Evolutionary conservation across 306 rosid species (phyloP), one percentile per base, ranked within the genome.

Genomic region (Cajanus cajan): DNA sequence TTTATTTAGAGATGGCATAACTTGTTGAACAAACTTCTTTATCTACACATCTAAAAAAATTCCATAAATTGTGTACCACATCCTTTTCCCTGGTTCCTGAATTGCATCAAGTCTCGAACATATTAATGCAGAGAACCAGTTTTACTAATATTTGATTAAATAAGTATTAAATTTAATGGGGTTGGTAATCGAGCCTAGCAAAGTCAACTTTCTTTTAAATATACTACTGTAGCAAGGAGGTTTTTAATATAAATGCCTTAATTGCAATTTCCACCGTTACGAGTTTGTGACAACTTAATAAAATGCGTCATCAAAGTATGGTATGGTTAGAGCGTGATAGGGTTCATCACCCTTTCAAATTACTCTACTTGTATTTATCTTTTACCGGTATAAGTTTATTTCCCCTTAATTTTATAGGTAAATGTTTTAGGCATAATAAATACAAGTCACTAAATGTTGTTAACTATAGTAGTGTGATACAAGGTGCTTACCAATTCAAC

Each of bases 181-280:
- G 57, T 25, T 61, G 68, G 34, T 31, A 44, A 67, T 61, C n/a
- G 34, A 71, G 31, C n/a, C 24, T 16, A 34, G 40, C 19, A 10
- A 18, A 55, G 72, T 81, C 77, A 36, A 67, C 10, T 59, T 45
- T 10, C 4, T 58, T 68, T 68, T 78, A 68, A 37, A 68, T 43
- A 51, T 8, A n/a, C n/a, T 24, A 28, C 2, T 33, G 21, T 69
- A 31, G 16, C 8, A 31, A 55, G 37, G 31, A 78, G 47, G 59
- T 68, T 54, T n/a, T 18, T 18, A 18, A 25, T 68, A 25, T 5
- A 39, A 37, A 22, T 39, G 55, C 68, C 19, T 33, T 25, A 25
- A 59, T 59, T 59, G 40, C 66, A 59, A 34, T 19, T 74, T 80
- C 80, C 66, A 65, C 37, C 9, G 25, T 5, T 40, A 67, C 36